Conservation (phyloP, 768 basidiomycete species). For the Albatrellus ellisii region DNA sequence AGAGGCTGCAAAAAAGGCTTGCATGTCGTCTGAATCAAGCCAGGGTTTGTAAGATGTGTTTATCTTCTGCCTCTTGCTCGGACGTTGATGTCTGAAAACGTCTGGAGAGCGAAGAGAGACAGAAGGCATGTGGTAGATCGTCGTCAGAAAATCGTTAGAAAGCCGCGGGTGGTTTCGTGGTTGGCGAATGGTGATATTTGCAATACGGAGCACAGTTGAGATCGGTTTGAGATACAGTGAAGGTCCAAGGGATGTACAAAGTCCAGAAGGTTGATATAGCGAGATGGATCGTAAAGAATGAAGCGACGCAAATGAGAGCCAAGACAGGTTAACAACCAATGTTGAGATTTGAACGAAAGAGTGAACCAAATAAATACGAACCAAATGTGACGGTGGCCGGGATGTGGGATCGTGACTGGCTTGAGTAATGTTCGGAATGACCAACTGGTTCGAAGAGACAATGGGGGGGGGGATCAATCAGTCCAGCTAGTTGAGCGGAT, state of each 20-base stretch:
- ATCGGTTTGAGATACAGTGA: not conserved
- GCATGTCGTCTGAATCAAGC: conserved; percentile 33
- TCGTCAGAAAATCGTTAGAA: no score
- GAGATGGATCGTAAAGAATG: no score
- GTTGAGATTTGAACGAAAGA: not conserved
- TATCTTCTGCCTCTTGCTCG: conserved; percentile 3
- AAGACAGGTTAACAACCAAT: conserved; percentile 1
- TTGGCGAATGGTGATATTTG: no score
- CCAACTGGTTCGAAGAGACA: not conserved
- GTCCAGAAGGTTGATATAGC: no score
- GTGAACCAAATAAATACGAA: not conserved
- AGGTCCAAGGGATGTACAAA: not conserved
- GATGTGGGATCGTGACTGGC: conserved; percentile 1
- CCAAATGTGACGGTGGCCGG: not conserved
- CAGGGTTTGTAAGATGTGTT: conserved; percentile 8
- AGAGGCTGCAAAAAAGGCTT: conserved; percentile 33
- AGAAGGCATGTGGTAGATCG: no score
- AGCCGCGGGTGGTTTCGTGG: no score
- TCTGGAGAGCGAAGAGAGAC: conserved; percentile 29
- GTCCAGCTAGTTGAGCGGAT: not conserved
- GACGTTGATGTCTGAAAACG: conserved; percentile 15
- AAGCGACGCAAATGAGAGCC: not conserved
- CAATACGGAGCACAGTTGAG: no score
- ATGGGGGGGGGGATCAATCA: conserved; percentile 1
- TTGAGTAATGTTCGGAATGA: not conserved